A percentile compares a stretch with the other conserved stretches of the same genome.
phyloP scores from a whole-genome alignment of 2,329 filamentous ascomycete genomes.

The Neonectria magnoliae region DNA sequence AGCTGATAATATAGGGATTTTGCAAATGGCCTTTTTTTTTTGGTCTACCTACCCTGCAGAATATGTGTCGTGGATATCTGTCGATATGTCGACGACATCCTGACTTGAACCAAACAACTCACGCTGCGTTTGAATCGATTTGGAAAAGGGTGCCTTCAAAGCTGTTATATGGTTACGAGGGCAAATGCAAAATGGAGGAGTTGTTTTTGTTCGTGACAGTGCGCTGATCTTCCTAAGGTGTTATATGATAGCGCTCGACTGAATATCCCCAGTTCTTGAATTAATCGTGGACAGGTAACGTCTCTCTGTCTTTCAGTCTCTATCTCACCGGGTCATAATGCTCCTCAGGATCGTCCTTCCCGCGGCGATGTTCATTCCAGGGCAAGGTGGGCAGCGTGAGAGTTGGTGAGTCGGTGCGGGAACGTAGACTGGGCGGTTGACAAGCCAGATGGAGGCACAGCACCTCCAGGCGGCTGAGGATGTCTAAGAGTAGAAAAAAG shows the following conservation, averaged over 20 bases:
- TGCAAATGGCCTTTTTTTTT: neutral
- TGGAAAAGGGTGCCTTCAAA: neutral
- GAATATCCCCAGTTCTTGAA: neutral
- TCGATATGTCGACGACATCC: neutral
- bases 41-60: neutral
- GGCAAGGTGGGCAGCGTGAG: too few species aligned
- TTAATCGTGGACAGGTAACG: neutral
- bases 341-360: neutral
- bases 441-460: too few species aligned
- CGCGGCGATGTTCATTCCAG: too few species aligned
- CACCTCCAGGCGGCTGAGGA: neutral
- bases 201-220: neutral
- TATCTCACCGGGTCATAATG: neutral
- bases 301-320: neutral
- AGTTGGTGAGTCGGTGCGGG: too few species aligned
- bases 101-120: neutral
- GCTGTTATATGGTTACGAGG: neutral
- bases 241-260: neutral
- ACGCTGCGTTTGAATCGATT: too few species aligned
- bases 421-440: neutral
- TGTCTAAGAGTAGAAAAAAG: slow-evolving; percentile 8
- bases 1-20: neutral
- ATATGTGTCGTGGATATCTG: neutral
- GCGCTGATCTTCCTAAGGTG: neutral
- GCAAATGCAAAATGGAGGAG: neutral